phyloP scores from a whole-genome alignment of 192 early-diverging fungal species.

The Martensiomyces pterosporus region DNA sequence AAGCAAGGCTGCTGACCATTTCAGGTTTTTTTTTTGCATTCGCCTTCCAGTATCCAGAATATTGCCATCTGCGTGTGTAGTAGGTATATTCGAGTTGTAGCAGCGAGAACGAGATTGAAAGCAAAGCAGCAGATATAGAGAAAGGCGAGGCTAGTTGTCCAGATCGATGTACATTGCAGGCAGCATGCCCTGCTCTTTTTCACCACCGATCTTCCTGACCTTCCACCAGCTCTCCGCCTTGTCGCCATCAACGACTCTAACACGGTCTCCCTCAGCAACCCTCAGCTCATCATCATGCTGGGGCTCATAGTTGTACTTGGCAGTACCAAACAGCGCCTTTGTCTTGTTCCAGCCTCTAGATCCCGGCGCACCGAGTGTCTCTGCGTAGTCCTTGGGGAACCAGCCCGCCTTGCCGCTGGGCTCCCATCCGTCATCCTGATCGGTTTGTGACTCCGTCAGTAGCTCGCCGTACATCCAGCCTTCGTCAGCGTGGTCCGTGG shows the following conservation, averaged over 20 bases:
- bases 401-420: conserved; percentile 25
- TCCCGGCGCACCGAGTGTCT: conserved; percentile 26
- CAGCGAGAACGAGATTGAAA: too few species aligned
- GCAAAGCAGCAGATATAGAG: too few species aligned
- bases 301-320: conserved; percentile 42
- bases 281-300: conserved; percentile 44
- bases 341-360: conserved; percentile 42
- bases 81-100: too few species aligned
- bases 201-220: conserved; percentile 14
- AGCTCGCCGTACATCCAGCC: conserved; percentile 47
- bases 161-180: conserved; percentile 46
- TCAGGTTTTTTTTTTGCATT: too few species aligned
- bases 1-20: too few species aligned
- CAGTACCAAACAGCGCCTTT: conserved; percentile 27
- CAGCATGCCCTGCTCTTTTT: conserved; percentile 26
- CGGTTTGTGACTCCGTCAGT: conserved; percentile 13
- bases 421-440: conserved; percentile 32
- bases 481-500: conserved; percentile 16
- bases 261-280: conserved; percentile 24
- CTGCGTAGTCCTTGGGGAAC: conserved; percentile 42
- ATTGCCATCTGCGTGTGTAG: too few species aligned
- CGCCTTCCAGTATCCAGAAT: too few species aligned
- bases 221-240: conserved; percentile 47
- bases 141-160: conserved; percentile 20
- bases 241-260: conserved; percentile 41